Base-by-base conservation (phyloP, 306 rosid genomes). In the Oemleria cerasiformis region DNA sequence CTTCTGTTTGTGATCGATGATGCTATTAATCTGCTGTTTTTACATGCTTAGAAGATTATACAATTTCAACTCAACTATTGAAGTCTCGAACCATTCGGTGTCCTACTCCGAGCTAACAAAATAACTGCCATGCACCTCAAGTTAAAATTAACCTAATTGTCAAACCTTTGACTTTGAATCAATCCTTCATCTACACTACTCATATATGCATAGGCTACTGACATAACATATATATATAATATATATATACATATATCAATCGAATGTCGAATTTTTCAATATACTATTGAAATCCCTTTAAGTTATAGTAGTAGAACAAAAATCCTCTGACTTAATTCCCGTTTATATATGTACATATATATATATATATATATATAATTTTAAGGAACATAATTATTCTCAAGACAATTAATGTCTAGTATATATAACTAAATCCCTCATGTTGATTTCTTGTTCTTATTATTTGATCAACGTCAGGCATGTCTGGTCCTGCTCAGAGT, bases 401-500 rank as follows among this genome's bases (percentile, higher is more conserved):
- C n/a, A n/a, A n/a, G n/a, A n/a, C n/a, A n/a, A n/a, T n/a, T 51
- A 20, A 13, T 13, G 40, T 57, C 13, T 60, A 3, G 5, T 25
- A 57, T 57, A 4, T 23, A 13, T 59, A 34, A 34, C 20, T 60
- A 60, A 9, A 7, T 8, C 44, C 65, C 5, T 60, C 65, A 4
- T 6, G 8, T 38, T 16, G 8, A 7, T 60, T 30, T 17, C 25
- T 16, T 11, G 30, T 7, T 21, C 63, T 51, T 40, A 15, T 20
- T 63, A n/a, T 55, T 43, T 77, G 34, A 58, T 40, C 40, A 25
- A 1, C 30, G 2, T 2, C 10, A 55, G 65, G 39, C 42, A 63
- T 90, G 90, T 58, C 72, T 8, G 67, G 42, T 47, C 20, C 45
- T 25, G 30, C 30, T 56, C 47, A 3, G 34, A 53, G 36, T 25